Evolutionary conservation across 1,284 basidiomycete genomes (phyloP), one percentile per base, ranked within the genome.

Genomic region (Ganoderma sinense): DNA sequence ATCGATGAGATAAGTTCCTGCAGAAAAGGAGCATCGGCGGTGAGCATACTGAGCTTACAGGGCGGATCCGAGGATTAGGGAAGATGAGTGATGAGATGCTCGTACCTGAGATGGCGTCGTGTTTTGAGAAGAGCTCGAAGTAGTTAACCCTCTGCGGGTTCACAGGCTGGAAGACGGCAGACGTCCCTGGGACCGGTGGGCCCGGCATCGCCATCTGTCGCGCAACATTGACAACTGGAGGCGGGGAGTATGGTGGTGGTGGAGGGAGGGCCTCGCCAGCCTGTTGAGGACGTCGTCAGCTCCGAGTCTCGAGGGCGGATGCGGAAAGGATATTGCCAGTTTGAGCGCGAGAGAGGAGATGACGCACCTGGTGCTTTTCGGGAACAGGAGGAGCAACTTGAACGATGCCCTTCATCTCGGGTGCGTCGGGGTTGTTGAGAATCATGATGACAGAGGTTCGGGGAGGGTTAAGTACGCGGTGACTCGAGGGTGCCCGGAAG

Each of bases 1-100:
- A 43, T 76, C 75, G 23, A 77, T 41, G 18, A 72, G 60, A 41
- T 69, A 74, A 1, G 74, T 74, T 6, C 73, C 75, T 75, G 48
- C 2, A 56, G 8, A 29, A 29, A 26, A 20, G 23, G 23, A 16
- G 6, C 18, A 26, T 23, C 7, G 13, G 7, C 14, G 4, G 16
- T 56, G 11, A 39, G 53, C 29, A 64, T 26, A 45, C 8, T 43
- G 14, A 29, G 23, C 2, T 31, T 14, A 26, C 10, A 7, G 2
- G 26, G 11, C 26, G 26, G 53, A n/a, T 48, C n/a, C n/a, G n/a
- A 48, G 16, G 48, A 51, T 51, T 23, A 23, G 2, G 48, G 23
- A 13, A 23, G n/a, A 51, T 26, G 48, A 16, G 20, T 53, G 53
- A 18, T 31, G 31, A 29, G 53, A 56, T 56, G 31, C 14, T 4